Conservation (phyloP, 352 stramenopile species). For the Phytophthora uliginosa region DNA sequence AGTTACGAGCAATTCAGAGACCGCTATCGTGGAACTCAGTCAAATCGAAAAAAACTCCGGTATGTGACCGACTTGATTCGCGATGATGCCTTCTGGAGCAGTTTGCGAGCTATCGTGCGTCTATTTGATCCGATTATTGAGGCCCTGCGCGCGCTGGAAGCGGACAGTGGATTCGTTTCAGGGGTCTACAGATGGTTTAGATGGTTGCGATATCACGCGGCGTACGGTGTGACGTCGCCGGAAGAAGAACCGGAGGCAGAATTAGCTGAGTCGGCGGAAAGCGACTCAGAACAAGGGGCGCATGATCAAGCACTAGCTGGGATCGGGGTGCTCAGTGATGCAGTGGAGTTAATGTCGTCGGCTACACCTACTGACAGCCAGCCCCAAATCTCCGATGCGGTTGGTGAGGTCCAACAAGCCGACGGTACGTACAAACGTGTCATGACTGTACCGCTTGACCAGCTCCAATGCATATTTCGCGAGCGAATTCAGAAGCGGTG, state of each 20-base stretch:
- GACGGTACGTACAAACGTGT: slow-evolving; percentile 5
- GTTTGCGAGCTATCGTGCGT: slow-evolving; percentile 10
- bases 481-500: slow-evolving; percentile 12
- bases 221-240: neutral
- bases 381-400: no score
- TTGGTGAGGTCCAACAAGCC: neutral
- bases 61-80: slow-evolving; percentile 7
- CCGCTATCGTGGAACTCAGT: slow-evolving; percentile 10
- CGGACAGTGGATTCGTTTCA: slow-evolving; percentile 9
- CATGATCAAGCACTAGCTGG: neutral
- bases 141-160: neutral
- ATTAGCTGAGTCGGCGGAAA: neutral
- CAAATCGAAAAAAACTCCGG: slow-evolving; percentile 2
- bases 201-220: slow-evolving; percentile 7
- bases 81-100: slow-evolving; percentile 9
- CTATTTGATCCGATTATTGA: slow-evolving; percentile 17
- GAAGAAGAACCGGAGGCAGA: neutral
- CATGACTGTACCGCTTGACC: slow-evolving; percentile 1
- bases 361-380: neutral
- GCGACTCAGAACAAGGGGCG: no score
- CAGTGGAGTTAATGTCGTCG: neutral
- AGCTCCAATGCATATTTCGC: slow-evolving; percentile 8
- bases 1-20: slow-evolving; percentile 10
- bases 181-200: slow-evolving; percentile 5
- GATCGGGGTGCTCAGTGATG: neutral